A percentile compares a stretch with the other conserved stretches of the same genome.
Conservation (phyloP, 2,329 filamentous ascomycete genomes). For the Fusarium citri region DNA sequence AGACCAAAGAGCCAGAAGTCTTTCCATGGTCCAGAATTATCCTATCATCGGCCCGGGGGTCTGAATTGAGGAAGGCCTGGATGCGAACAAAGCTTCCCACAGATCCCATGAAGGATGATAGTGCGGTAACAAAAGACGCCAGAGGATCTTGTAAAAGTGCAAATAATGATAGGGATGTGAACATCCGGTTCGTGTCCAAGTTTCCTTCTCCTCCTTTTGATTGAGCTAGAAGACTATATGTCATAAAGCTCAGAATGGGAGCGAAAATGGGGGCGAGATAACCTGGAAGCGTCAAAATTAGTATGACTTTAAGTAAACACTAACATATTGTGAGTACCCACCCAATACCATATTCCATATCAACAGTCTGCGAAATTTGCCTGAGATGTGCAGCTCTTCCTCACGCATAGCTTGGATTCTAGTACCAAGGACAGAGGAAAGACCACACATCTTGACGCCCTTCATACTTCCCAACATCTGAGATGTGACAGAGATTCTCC, state of each 20-base stretch:
- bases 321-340: too few species aligned
- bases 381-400: constrained; percentile 21
- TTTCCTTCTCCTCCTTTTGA: constrained; percentile 7
- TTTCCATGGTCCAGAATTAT: neutral
- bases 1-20: neutral
- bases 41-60: constrained; percentile 12
- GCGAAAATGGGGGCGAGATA: constrained; percentile 37
- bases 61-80: constrained; percentile 28
- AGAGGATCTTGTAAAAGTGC: constrained; percentile 25
- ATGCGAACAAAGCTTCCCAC: constrained; percentile 34
- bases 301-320: neutral
- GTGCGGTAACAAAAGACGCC: constrained; percentile 18
- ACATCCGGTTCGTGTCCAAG: constrained; percentile 34
- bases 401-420: constrained; percentile 19
- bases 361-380: constrained; percentile 29
- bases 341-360: constrained; percentile 39
- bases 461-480: constrained; percentile 48
- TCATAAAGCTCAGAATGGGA: constrained; percentile 26
- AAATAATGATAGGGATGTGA: constrained; percentile 34
- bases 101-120: constrained; percentile 33
- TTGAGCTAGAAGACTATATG: constrained; percentile 31
- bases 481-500: constrained; percentile 45
- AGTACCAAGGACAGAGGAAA: constrained; percentile 31
- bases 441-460: constrained; percentile 50
- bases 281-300: neutral